These are phyloP conservation scores for Senna siamea DNA, from an alignment of 306 rosid species.

Conservation along the genomic window DNA sequence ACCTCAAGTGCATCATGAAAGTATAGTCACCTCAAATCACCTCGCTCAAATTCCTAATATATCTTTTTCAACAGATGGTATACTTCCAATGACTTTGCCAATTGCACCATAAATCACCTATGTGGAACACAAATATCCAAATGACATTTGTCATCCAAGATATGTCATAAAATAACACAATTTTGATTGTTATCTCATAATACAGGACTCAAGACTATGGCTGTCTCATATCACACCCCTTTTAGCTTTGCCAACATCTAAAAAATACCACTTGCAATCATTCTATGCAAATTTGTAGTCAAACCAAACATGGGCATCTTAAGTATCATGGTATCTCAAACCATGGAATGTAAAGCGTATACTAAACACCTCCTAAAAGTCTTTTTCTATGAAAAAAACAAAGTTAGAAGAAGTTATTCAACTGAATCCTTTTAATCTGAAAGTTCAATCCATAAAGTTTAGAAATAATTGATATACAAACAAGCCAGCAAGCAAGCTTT, in stretches of 20 bases:
- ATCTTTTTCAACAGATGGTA: no score
- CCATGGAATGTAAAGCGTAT: not conserved
- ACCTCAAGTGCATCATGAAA: not conserved
- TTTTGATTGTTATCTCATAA: no score
- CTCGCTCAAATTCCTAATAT: no score
- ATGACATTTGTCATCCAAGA: no score
- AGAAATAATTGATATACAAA: not conserved
- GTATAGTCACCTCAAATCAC: no score
- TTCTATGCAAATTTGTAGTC: not conserved
- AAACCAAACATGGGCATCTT: no score
- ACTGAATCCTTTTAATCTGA: not conserved
- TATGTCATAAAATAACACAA: no score
- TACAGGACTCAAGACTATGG: no score
- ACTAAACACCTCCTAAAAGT: not conserved
- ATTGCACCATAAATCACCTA: not conserved
- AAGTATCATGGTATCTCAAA: no score
- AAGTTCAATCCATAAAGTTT: slow-evolving; percentile 1
- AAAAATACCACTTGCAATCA: not conserved
- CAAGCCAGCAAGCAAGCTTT: not conserved
- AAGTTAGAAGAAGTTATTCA: not conserved
- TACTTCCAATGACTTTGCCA: not conserved
- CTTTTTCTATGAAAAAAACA: not conserved
- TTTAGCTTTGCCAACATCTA: not conserved
- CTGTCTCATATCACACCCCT: not conserved
- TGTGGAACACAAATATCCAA: no score